phyloP scores from a whole-genome alignment of 2,329 filamentous ascomycete species.

The Sporothrix brasiliensis region DNA sequence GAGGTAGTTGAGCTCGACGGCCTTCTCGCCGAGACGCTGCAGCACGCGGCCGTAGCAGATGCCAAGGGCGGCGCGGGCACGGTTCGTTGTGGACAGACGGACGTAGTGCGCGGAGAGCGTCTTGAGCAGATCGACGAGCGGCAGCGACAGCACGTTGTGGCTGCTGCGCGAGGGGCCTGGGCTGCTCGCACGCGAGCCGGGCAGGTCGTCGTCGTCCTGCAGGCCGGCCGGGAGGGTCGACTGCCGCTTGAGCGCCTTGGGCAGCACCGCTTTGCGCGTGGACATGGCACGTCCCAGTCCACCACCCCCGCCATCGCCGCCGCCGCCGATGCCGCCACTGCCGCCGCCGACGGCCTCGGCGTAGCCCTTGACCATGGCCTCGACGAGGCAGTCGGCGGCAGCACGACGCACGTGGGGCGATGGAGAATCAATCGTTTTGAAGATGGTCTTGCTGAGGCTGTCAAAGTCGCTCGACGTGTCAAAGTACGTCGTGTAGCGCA shows the following conservation, averaged over 20 bases:
- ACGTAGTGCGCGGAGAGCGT: slow-evolving; percentile 81
- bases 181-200: slow-evolving; percentile 67
- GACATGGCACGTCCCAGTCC: slow-evolving; percentile 37
- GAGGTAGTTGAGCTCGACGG: slow-evolving; percentile 81
- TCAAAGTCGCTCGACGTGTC: slow-evolving; percentile 90
- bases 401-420: slow-evolving; percentile 78
- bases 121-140: slow-evolving; percentile 75
- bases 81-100: slow-evolving; percentile 75
- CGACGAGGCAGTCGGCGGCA: slow-evolving; percentile 80
- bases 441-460: slow-evolving; percentile 76
- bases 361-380: slow-evolving; percentile 80
- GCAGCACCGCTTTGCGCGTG: slow-evolving; percentile 72
- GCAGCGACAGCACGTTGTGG: slow-evolving; percentile 68
- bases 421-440: slow-evolving; percentile 82
- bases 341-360: slow-evolving; percentile 58
- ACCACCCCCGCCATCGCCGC: slow-evolving; percentile 38
- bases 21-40: slow-evolving; percentile 74
- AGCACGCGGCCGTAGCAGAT: slow-evolving; percentile 85
- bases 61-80: slow-evolving; percentile 77
- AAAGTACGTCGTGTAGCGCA: slow-evolving; percentile 76
- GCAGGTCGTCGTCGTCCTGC: slow-evolving; percentile 72
- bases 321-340: slow-evolving; percentile 40
- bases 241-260: slow-evolving; percentile 58
- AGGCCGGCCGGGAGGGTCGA: slow-evolving; percentile 54
- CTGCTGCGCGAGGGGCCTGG: slow-evolving; percentile 71